Evolutionary conservation across 495 filamentous ascomycete genomes (phyloP), one percentile per base, ranked within the genome.

Genomic region (Talaromyces stipitatus): DNA sequence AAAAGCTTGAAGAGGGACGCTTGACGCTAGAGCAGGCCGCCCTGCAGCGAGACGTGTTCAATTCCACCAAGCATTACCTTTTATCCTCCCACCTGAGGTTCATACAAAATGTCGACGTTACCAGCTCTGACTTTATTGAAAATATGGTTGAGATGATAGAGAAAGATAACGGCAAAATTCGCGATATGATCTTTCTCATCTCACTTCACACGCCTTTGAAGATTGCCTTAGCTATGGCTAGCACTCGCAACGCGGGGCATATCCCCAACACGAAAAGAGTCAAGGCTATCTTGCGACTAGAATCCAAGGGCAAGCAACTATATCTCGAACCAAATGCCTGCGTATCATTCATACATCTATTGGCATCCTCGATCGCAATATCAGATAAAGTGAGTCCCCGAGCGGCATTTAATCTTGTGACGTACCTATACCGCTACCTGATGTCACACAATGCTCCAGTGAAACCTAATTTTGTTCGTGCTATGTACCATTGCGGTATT

Each of bases 401-500:
- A 1, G 69, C 69, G n/a, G 65, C 76, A 0, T 77, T 68, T 46
- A 57, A 65, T 30, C 62, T 78, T 38, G 61, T 76, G 5, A 64
- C 68, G 33, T 71, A 69, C 64, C 64, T 78, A n/a, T 78, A 75
- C 48, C 47, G 57, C 10, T 74, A 69, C 55, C 63, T 77, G 9
- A 53, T 66, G 10, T 61, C 58, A 36, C 70, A 77, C 51, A 58
- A 65, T 38, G 73, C 66, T 7, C 75, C 74, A 27, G 64, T 78
- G n/a, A 60, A 68, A 38, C 69, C 72, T 2, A 57, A 59, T 14
- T 51, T 79, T 24, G 70, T 68, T 9, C 73, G 75, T 22, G 72
- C 77, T 3, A 61, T 78, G 68, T 75, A 75, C 54, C 73, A 78
- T 65, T 74, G 74, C 45, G 77, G 73, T 24, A 63, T 79, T 18